Evolutionary conservation across 2,329 filamentous ascomycete genomes (phyloP), one percentile per base, ranked within the genome.

Genomic region (Claviceps purpurea): DNA sequence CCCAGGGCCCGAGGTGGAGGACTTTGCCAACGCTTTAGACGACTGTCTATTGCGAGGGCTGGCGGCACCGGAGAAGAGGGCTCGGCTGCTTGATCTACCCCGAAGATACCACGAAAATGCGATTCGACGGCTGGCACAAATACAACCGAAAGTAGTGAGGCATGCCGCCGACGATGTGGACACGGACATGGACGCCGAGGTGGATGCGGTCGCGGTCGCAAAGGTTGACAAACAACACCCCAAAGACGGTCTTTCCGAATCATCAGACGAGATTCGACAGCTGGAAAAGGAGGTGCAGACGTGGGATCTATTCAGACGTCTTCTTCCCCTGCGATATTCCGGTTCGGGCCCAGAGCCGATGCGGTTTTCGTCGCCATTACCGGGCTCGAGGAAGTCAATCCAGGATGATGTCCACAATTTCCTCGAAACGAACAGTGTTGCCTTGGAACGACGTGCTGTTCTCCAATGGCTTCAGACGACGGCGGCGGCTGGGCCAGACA

Each of bases 211-310:
- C 46, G 74, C 73, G 48, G 74, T 75, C 49, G 77, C 81, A 70
- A 78, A 82, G 49, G 59, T 75, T 5, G 79, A 82, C 56, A 76
- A 78, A 42, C 52, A 53, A 8, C 22, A 41, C 22, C 14, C 24
- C n/a, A 14, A 38, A 24, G 18, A 37, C 13, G 37, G 20, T 20
- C 18, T 48, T 18, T 8, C 39, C 11, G 47, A 50, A 13, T 52
- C 59, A 4, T 37, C 54, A 18, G 59, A 62, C 14, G 60, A 66
- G 47, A 61, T 58, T 48, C 62, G 56, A 77, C 61, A 77, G 52
- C 85, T 89, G 75, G 82, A 94, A 66, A 77, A 85, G 57, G 93
- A 98, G 68, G 81, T 83, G 42, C 88, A 94, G 60, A 93, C 89
- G 0, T 98, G 93, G 93, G 84, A 94, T 62, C 74, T 97, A 30